Evolutionary conservation across 371 early-diverging fungal genomes (phyloP), one percentile per base, ranked within the genome.

Genomic region (Choanephora cucurbitarum): DNA sequence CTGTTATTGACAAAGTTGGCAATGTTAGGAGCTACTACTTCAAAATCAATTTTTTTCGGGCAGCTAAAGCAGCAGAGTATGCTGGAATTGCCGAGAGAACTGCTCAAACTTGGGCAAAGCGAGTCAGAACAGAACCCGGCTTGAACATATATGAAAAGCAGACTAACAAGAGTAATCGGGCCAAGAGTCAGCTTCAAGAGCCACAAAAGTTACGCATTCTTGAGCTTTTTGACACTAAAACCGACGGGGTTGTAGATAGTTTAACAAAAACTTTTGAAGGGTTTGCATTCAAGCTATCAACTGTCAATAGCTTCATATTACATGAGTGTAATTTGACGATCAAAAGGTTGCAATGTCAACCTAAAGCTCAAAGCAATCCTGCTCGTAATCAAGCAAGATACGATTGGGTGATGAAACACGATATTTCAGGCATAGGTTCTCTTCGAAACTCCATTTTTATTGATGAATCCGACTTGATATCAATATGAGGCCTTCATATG

Each of bases 401-500:
- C 18, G 52, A 51, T 5, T 51, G 52, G n/a, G n/a, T n/a, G n/a
- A n/a, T n/a, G n/a, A n/a, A n/a, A n/a, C n/a, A n/a, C n/a, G n/a
- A n/a, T n/a, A n/a, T n/a, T n/a, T n/a, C 55, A 21, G 55, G 45
- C n/a, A 44, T 54, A 34, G 24, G 19, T 44, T 54, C 34, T 39
- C 34, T 46, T 17, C n/a, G 19, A 21, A 54, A 44, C 21, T 54
- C 46, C 21, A 34, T 54, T 45, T 44, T 54, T 19, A 18, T 44
- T 9, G 55, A 54, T 40, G 55, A 54, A 54, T 33, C 55, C 19
- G 45, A 19, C 34, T 54, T 31, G 45, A 54, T 45, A 52, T 52
- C 52, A 52, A 52, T 43, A 52, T 52, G 52, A 42, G 42, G 42
- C 23, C 43, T 28, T 43, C 28, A 42, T 24, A 28, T 42, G n/a